Base-by-base conservation (phyloP, 1,139 yeast species). In the Saccharomyces hybrid region DNA sequence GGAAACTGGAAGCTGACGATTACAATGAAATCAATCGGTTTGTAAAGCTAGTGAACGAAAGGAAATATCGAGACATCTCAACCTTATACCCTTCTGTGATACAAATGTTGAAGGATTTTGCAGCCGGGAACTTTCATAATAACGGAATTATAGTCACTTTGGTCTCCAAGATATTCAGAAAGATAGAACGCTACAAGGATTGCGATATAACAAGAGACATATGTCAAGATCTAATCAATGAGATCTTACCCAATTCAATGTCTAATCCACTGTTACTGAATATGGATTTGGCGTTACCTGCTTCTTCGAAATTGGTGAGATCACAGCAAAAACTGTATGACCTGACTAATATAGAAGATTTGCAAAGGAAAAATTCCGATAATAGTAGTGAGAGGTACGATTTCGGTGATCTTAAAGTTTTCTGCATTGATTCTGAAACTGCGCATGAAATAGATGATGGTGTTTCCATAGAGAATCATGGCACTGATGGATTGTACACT, bases 401-500 rank as follows among this genome's bases (percentile, higher is more conserved):
- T 25, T 83, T 76, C 59, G 77, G 73, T 57, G 65, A 75, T 11
- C 70, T 78, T 42, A 80, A 84, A 0, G 83, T 91, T 0, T 93
- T 84, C 67, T 90, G 98, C 70, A 90, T 93, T 56, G 99, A 93
- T 70, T 79, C 86, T 2, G 81, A 76, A 11, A 78, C 78, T 48
- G 97, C 98, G 0, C 86, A 86, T 62, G 99, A 93, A 70, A 87
- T 93, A 57, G 99, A 93, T 69, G 99, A 93, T 70, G 99, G 98
- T 50, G 77, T 93, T 30, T 82, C 96, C 0, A 72, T 93, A 20
- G 74, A 74, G 42, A 67, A 67, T 30, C 57, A 72, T 0, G 67
- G 64, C 1, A 71, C 69, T 0, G 69, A 70, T 1, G 64, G 25
- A 16, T 20, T 67, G 4, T 79, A 74, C 62, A 72, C 73, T 1